Conservation (phyloP, 2,329 filamentous ascomycete species). For the Scedosporium aurantiacum region DNA sequence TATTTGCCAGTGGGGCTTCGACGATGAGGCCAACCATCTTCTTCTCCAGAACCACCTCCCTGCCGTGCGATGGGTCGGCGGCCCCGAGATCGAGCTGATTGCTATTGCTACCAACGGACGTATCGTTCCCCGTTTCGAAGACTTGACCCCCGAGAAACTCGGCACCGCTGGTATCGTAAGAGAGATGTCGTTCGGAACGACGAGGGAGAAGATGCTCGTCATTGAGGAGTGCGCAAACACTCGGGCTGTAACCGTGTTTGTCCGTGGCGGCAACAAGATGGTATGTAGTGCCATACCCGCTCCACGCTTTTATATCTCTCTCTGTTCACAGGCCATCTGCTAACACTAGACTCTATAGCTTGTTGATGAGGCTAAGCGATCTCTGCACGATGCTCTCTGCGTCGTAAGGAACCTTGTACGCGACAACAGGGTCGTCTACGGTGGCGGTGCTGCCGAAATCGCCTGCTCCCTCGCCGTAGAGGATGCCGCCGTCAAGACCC, state of each 20-base stretch:
- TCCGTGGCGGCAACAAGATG: constrained; percentile 99
- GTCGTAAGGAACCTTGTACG: constrained; percentile 92
- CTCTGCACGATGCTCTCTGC: constrained; percentile 91
- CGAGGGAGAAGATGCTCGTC: constrained; percentile 97
- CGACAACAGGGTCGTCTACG: constrained; percentile 96
- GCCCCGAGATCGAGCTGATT: constrained; percentile 95
- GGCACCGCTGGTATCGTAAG: constrained; percentile 81
- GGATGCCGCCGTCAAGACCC: constrained; percentile 86
- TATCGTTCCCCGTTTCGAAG: constrained; percentile 95
- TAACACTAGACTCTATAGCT: constrained; percentile 45
- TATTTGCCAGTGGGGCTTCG: constrained; percentile 99
- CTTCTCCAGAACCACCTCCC: constrained; percentile 92
- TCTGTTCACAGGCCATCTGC: neutral
- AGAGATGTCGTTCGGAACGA: constrained; percentile 95
- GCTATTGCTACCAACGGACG: constrained; percentile 97
- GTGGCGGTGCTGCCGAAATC: constrained; percentile 92
- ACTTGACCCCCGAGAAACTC: constrained; percentile 81
- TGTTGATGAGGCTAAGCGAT: constrained; percentile 97
- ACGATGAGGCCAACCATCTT: constrained; percentile 96
- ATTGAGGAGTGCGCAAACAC: constrained; percentile 99
- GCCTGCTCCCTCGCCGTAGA: constrained; percentile 94
- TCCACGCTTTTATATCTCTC: neutral
- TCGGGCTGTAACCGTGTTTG: constrained; percentile 88
- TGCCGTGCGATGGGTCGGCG: constrained; percentile 94
- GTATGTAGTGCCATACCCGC: constrained; percentile 35